Evolutionary conservation across 768 basidiomycete genomes (phyloP).

Genomic region (Mycena albidolilacea): DNA sequence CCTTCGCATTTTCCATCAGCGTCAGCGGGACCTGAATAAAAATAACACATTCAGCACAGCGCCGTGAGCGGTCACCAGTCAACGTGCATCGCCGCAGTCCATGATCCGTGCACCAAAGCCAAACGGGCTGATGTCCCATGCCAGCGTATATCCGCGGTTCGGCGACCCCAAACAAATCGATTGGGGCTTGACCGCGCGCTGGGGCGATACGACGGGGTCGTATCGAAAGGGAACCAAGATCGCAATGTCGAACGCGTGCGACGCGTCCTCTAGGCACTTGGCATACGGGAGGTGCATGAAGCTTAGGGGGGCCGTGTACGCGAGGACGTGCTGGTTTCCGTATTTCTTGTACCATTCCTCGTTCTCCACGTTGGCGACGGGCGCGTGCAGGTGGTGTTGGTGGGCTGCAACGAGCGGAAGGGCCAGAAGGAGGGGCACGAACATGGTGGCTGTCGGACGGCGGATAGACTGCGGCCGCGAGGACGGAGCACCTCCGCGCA

Average conservation of each 20-base stretch:
- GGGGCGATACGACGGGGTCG: slow-evolving; percentile 58
- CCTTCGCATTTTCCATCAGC: slow-evolving; percentile 74
- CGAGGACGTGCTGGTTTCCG: slow-evolving; percentile 56
- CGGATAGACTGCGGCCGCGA: not conserved
- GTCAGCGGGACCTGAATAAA: slow-evolving; percentile 42
- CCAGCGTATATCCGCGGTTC: slow-evolving; percentile 59
- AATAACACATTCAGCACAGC: not conserved
- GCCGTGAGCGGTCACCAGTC: not conserved
- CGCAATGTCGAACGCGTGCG: slow-evolving; percentile 66
- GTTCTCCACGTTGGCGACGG: slow-evolving; percentile 21
- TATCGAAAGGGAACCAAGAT: slow-evolving; percentile 74
- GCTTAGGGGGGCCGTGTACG: slow-evolving; percentile 72
- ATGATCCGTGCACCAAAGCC: slow-evolving; percentile 58
- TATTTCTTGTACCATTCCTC: slow-evolving; percentile 33
- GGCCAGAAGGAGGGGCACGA: slow-evolving; percentile 7
- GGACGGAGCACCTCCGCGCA: no score
- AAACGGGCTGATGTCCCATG: slow-evolving; percentile 68
- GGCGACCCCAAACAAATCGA: slow-evolving; percentile 71
- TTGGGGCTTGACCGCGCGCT: slow-evolving; percentile 75
- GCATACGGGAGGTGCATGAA: slow-evolving; percentile 78
- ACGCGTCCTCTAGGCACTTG: slow-evolving; percentile 43
- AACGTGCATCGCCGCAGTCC: slow-evolving; percentile 74
- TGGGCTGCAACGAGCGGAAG: slow-evolving; percentile 20
- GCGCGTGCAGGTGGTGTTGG: slow-evolving; percentile 1
- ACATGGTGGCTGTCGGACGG: not conserved